Conservation (phyloP, 306 rosid species). For the Urtica urens region DNA sequence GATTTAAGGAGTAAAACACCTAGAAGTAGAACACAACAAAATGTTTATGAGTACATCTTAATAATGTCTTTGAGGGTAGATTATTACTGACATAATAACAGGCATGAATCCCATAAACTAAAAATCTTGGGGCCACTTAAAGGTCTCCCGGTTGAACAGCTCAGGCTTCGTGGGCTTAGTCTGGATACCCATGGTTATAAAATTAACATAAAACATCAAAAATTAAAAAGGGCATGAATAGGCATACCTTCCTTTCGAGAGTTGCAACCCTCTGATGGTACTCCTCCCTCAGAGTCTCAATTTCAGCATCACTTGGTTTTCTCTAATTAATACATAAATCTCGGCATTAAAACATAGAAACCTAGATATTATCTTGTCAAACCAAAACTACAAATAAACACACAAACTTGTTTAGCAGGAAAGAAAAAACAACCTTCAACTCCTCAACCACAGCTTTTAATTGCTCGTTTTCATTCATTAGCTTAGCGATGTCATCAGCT, state of each 20-base stretch:
- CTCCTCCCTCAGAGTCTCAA: constrained; percentile 93
- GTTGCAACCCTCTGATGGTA: constrained; percentile 89
- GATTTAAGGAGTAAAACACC: too few relatives aligned
- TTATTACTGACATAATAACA: too few relatives aligned
- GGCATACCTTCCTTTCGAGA: constrained; percentile 77
- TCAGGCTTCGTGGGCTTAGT: too few relatives aligned
- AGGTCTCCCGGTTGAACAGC: too few relatives aligned
- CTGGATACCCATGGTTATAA: too few relatives aligned
- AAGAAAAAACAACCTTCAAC: constrained; percentile 45
- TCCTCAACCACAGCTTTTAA: constrained; percentile 60
- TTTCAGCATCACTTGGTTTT: constrained; percentile 88
- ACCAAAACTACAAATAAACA: background rate
- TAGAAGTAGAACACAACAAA: too few relatives aligned
- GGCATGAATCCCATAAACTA: too few relatives aligned
- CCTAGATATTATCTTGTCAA: background rate
- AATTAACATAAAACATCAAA: too few relatives aligned
- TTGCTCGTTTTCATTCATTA: constrained; percentile 96
- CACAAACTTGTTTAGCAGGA: background rate
- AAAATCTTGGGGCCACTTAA: too few relatives aligned
- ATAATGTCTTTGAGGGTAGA: too few relatives aligned
- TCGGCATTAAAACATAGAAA: constrained; percentile 17
- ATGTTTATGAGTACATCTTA: too few relatives aligned
- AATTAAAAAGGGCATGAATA: too few relatives aligned
- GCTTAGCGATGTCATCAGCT: constrained; percentile 90
- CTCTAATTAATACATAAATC: constrained; percentile 48